Conservation (phyloP, 2,329 filamentous ascomycete genomes). For the Penicillium sp. region DNA sequence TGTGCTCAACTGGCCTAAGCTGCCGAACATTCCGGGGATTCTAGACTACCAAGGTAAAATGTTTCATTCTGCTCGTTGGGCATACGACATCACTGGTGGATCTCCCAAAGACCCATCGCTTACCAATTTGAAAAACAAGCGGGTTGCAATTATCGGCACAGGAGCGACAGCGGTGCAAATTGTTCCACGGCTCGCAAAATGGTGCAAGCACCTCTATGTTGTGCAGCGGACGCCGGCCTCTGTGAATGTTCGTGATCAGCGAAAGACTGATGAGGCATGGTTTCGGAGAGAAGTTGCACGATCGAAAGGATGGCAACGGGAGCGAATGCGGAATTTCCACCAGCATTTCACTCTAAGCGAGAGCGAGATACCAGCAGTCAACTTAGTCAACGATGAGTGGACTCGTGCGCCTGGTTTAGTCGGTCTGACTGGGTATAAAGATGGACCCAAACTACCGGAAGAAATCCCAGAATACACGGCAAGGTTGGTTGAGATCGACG, state of each 20-base stretch:
- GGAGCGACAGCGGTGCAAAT: constrained; percentile 6
- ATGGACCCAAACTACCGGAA: constrained; percentile 5
- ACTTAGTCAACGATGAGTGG: constrained; percentile 10
- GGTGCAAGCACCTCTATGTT: constrained; percentile 44
- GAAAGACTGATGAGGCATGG: constrained; percentile 1
- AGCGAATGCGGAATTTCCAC: constrained; percentile 6
- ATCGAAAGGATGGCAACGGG: constrained; percentile 7
- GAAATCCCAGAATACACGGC: constrained; percentile 1
- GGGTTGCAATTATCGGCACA: constrained; percentile 10
- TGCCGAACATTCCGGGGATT: constrained; percentile 4
- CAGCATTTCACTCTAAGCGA: constrained; percentile 3
- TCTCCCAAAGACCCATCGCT: not conserved
- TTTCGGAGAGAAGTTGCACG: not conserved
- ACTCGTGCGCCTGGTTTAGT: constrained; percentile 2
- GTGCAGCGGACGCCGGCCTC: constrained; percentile 40
- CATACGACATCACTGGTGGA: constrained; percentile 45
- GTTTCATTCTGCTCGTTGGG: constrained; percentile 42
- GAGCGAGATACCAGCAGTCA: not conserved
- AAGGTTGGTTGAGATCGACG: constrained; percentile 33
- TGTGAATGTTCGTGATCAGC: constrained; percentile 1
- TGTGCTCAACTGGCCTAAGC: not conserved
- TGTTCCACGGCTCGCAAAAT: constrained; percentile 25
- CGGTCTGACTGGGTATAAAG: not conserved
- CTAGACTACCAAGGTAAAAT: constrained; percentile 41
- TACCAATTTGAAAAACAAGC: constrained; percentile 4